A percentile compares a stretch with the other conserved stretches of the same genome.
Conservation (phyloP, 768 basidiomycete species). For the Dentipellis fragilis region DNA sequence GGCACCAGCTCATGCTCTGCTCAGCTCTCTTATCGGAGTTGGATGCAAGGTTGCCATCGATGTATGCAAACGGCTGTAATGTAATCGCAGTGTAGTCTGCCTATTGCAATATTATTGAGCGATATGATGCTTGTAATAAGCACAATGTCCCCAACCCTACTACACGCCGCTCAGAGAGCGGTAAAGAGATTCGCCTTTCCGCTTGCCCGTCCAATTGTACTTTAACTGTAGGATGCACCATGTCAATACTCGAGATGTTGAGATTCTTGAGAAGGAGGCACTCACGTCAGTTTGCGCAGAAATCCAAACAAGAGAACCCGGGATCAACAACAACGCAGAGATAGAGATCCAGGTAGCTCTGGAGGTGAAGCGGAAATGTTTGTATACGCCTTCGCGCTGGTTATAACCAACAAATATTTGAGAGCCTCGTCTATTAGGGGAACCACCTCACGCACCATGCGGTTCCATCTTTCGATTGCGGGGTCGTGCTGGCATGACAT, state of each 20-base stretch:
- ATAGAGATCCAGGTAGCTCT: slow-evolving; percentile 51
- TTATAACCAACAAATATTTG: background rate
- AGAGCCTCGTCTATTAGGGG: background rate
- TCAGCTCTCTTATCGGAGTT: slow-evolving; percentile 74
- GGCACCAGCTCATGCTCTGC: slow-evolving; percentile 83
- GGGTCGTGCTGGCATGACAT: slow-evolving; percentile 30
- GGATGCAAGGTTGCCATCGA: slow-evolving; percentile 90
- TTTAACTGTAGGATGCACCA: slow-evolving; percentile 27
- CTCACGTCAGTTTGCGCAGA: slow-evolving; percentile 31
- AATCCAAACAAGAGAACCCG: slow-evolving; percentile 41
- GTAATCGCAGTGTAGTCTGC: too few relatives aligned
- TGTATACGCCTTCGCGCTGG: slow-evolving; percentile 79
- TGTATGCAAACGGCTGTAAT: slow-evolving; percentile 48
- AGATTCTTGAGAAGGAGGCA: slow-evolving; percentile 5
- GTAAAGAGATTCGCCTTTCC: slow-evolving; percentile 31
- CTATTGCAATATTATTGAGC: too few relatives aligned
- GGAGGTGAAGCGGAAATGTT: slow-evolving; percentile 73
- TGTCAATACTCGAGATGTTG: background rate
- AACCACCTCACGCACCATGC: slow-evolving; percentile 34
- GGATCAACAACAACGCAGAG: slow-evolving; percentile 56
- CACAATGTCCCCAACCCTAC: too few relatives aligned
- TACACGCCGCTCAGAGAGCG: too few relatives aligned
- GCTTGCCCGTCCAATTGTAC: slow-evolving; percentile 46
- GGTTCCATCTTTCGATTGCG: slow-evolving; percentile 47
- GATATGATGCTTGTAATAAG: too few relatives aligned